Evolutionary conservation across 495 filamentous ascomycete genomes (phyloP), one percentile per base, ranked within the genome.

Genomic region (Annulohypoxylon nitens): DNA sequence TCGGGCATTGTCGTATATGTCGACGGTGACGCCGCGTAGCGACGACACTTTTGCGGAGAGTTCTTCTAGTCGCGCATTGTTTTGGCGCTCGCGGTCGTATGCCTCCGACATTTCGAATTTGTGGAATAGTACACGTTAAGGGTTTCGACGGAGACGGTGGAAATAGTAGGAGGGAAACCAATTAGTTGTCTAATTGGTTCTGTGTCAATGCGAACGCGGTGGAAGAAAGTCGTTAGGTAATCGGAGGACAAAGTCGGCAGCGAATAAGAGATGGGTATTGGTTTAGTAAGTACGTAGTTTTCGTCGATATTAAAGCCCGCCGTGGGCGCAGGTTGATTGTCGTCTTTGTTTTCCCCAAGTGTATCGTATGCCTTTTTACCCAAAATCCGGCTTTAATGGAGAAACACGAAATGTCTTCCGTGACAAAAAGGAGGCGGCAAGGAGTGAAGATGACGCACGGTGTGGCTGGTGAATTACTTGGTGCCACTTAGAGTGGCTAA

Each of bases 71-170:
- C 96, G 94, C 76, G 93, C 90, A 83, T 97, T 97, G 84, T 99
- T 99, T 83, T 99, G 96, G 81, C 88, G 86, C 81, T 99, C 95
- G 78, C 95, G 93, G 85, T 97, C 94, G 85, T 97, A 99, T 72
- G 94, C 90, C 81, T 97, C 95, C 36, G 94, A 94, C 95, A 98
- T 98, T 37, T 57, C 43, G n/a, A 51, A 14, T 65, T 48, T 18
- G 18, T 36, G 12, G 25, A 7, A 43, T 23, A 4, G 8, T 25
- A n/a, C 18, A 30, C 16, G 34, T 43, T 7, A 4, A 36, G 14
- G 41, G 9, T 30, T 8, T 36, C 33, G 14, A 48, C 8, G 36
- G 12, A 48, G 26, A 12, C 5, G 25, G 41, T 47, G 11, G 30
- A 36, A 18, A 26, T 63, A 14, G 43, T 26, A 11, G 45, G 18